phyloP scores from a whole-genome alignment of 768 basidiomycete genomes.

The Strobilomyces confusus region DNA sequence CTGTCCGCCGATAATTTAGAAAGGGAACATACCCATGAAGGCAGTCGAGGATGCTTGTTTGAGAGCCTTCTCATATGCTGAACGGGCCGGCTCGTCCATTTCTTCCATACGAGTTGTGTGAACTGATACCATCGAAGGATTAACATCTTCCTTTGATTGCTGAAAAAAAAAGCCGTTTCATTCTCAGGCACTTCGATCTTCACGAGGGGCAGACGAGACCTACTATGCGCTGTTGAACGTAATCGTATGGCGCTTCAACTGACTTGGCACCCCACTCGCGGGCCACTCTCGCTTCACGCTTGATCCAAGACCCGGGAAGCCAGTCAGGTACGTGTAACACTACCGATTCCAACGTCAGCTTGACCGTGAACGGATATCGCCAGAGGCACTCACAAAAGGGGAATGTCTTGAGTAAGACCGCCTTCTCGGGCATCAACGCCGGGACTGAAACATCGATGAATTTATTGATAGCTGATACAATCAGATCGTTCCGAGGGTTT shows the following conservation, averaged over 20 bases:
- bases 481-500: slow-evolving; percentile 10
- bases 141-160: slow-evolving; percentile 5
- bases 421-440: slow-evolving; percentile 11
- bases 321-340: slow-evolving; percentile 28
- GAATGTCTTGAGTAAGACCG: slow-evolving; percentile 12
- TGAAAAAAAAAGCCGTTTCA: background rate
- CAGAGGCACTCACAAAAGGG: slow-evolving; percentile 14
- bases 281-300: slow-evolving; percentile 9
- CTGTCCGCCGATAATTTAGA: background rate
- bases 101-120: slow-evolving; percentile 10
- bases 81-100: slow-evolving; percentile 1
- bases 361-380: no score
- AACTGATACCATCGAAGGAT: slow-evolving; percentile 13
- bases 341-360: background rate
- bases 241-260: slow-evolving; percentile 16
- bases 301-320: slow-evolving; percentile 18
- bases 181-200: background rate
- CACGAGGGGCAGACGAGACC: background rate
- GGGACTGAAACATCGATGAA: slow-evolving; percentile 7
- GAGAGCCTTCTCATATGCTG: slow-evolving; percentile 13
- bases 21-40: slow-evolving; percentile 9
- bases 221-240: slow-evolving; percentile 9
- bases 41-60: slow-evolving; percentile 14
- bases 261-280: slow-evolving; percentile 5
- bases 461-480: slow-evolving; percentile 11